Conservation (phyloP, 257 asterid species). For the Ajuga chamaepitys region DNA sequence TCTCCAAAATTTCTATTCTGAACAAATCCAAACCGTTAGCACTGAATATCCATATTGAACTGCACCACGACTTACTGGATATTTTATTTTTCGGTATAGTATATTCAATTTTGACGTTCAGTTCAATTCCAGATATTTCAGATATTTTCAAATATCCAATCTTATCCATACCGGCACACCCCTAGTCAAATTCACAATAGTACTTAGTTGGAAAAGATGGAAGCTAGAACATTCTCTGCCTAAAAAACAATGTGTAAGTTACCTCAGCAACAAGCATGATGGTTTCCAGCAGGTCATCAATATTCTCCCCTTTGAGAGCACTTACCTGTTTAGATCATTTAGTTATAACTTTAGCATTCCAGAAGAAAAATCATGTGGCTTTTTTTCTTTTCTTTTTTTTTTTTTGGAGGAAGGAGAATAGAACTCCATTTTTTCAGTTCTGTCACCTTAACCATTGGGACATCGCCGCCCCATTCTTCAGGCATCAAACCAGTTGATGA, state of each 20-base stretch:
- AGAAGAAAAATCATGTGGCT: background rate
- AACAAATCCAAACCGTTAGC: too few species aligned
- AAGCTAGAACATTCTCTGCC: background rate
- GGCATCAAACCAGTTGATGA: conserved; percentile 89
- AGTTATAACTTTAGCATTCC: conserved; percentile 23
- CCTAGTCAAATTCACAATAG: background rate
- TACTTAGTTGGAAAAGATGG: background rate
- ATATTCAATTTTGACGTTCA: too few species aligned
- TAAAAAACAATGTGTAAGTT: conserved; percentile 13
- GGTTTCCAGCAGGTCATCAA: conserved; percentile 90
- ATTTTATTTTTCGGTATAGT: too few species aligned
- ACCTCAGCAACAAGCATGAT: conserved; percentile 98
- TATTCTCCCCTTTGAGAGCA: conserved; percentile 96
- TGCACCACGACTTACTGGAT: too few species aligned
- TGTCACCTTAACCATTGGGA: conserved; percentile 83
- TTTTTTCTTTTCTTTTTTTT: background rate
- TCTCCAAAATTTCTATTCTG: too few species aligned
- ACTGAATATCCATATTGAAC: too few species aligned
- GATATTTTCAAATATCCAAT: too few species aligned
- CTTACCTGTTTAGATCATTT: conserved; percentile 55
- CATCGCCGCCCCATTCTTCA: conserved; percentile 97
- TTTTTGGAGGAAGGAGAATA: background rate
- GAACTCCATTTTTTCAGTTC: conserved; percentile 18
- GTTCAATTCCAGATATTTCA: too few species aligned
- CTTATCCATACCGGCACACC: too few species aligned